Evolutionary conservation across 305 asterid genomes (phyloP).

Genomic region (Fraxinus greggii): DNA sequence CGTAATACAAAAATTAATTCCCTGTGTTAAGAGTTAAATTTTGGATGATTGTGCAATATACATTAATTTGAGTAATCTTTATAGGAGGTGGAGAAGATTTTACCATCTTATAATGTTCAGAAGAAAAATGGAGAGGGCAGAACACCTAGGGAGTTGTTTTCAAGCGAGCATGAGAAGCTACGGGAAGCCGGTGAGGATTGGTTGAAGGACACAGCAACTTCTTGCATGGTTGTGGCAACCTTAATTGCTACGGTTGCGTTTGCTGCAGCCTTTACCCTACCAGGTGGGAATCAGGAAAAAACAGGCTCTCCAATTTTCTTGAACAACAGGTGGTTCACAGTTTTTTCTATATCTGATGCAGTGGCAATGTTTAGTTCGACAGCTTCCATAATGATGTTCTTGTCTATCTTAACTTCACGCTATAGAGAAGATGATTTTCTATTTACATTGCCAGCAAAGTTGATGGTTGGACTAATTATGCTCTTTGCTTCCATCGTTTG

Average conservation of each 20-base stretch:
- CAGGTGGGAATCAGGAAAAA: slow-evolving; percentile 31
- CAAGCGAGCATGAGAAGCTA: slow-evolving; percentile 20
- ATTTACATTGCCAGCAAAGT: slow-evolving; percentile 18
- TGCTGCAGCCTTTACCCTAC: slow-evolving; percentile 36
- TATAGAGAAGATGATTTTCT: slow-evolving; percentile 21
- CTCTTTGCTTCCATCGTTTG: slow-evolving; percentile 17
- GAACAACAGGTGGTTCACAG: neutral
- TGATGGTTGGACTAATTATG: slow-evolving; percentile 16
- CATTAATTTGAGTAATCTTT: neutral
- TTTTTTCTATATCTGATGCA: slow-evolving; percentile 19
- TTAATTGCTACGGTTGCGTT: slow-evolving; percentile 36
- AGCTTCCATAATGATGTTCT: slow-evolving; percentile 24
- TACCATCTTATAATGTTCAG: neutral
- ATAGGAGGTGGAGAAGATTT: slow-evolving; percentile 28
- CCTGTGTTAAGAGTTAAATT: neutral
- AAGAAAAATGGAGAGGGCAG: neutral
- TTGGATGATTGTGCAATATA: neutral
- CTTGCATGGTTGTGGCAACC: slow-evolving; percentile 37
- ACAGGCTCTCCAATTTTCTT: slow-evolving; percentile 29
- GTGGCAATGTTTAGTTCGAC: slow-evolving; percentile 19
- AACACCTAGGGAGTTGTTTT: slow-evolving; percentile 23
- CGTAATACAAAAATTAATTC: neutral
- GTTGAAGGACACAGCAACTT: slow-evolving; percentile 38
- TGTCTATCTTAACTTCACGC: slow-evolving; percentile 24
- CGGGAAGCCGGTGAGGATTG: slow-evolving; percentile 34